These are phyloP conservation scores for Aspergillaceae sp. DNA, from an alignment of 2,329 filamentous ascomycete genomes.

Conservation along the genomic window DNA sequence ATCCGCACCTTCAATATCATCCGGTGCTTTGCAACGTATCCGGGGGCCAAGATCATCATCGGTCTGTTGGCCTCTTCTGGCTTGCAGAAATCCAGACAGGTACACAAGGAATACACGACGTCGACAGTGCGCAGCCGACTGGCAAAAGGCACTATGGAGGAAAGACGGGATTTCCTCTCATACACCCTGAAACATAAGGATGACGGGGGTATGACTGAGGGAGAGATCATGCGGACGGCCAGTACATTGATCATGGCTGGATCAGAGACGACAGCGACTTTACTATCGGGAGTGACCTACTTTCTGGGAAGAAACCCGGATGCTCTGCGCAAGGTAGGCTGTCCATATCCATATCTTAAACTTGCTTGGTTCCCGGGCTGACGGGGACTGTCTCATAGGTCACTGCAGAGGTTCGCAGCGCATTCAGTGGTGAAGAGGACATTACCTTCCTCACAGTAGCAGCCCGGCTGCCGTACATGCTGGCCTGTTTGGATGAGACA, in stretches of 20 bases:
- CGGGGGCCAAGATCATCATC: too few species aligned
- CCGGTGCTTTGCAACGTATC: too few species aligned
- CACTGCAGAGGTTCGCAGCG: slow-evolving; percentile 5
- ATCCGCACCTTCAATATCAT: not conserved
- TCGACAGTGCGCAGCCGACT: not conserved
- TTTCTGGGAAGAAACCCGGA: slow-evolving; percentile 21
- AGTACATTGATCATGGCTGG: slow-evolving; percentile 36
- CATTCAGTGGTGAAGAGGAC: slow-evolving; percentile 16
- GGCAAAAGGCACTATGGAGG: slow-evolving; percentile 5
- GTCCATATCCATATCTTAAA: too few species aligned
- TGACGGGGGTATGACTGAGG: slow-evolving; percentile 15
- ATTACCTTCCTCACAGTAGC: slow-evolving; percentile 25
- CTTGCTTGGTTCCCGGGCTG: too few species aligned
- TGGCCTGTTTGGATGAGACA: slow-evolving; percentile 34
- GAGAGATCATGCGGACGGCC: slow-evolving; percentile 33
- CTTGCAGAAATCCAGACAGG: not conserved
- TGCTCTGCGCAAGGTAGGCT: not conserved
- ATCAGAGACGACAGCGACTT: slow-evolving; percentile 38
- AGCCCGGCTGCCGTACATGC: slow-evolving; percentile 25
- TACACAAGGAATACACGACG: slow-evolving; percentile 1
- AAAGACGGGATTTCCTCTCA: slow-evolving; percentile 32
- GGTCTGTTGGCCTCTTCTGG: too few species aligned
- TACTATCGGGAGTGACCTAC: slow-evolving; percentile 32
- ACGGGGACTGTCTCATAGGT: too few species aligned
- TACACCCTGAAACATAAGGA: slow-evolving; percentile 29